phyloP scores from a whole-genome alignment of 2,329 filamentous ascomycete species.

The Neofusicoccum sp. region DNA sequence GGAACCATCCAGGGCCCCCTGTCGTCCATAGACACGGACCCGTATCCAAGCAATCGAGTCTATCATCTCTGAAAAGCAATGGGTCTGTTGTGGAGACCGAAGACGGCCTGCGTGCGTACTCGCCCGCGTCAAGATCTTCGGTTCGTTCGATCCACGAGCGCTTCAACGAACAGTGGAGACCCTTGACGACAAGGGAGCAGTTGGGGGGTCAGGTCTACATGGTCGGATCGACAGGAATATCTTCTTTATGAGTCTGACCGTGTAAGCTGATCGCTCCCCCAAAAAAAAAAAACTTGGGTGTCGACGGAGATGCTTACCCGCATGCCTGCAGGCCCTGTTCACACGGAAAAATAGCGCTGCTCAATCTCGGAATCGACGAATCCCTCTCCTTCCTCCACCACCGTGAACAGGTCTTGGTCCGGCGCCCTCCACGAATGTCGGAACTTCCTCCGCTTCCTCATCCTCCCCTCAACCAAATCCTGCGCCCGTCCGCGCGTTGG shows the following conservation, averaged over 20 bases:
- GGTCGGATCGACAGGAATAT: no score
- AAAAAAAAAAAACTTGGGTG: not conserved
- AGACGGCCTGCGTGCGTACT: not conserved
- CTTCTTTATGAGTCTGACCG: no score
- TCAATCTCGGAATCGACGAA: conserved; percentile 19
- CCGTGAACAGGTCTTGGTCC: conserved; percentile 42
- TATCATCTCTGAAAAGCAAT: not conserved
- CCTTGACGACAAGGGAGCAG: not conserved
- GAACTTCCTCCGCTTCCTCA: conserved; percentile 26
- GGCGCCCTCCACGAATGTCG: conserved; percentile 42
- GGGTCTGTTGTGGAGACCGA: not conserved
- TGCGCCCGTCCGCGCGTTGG: conserved; percentile 37
- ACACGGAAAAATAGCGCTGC: conserved; percentile 16
- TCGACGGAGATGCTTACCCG: not conserved
- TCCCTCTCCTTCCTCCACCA: conserved; percentile 41
- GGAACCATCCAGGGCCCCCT: not conserved
- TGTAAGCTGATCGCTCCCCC: not conserved
- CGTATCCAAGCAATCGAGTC: not conserved
- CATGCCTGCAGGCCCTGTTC: not conserved
- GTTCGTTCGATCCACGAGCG: not conserved
- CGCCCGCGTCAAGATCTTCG: not conserved
- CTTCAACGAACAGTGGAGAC: not conserved
- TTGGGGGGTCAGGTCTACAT: not conserved
- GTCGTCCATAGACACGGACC: not conserved
- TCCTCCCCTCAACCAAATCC: conserved; percentile 28